Percentiles rank a stretch among this genome's conserved stretches.
phyloP scores from a whole-genome alignment of 2,329 filamentous ascomycete species.

The Fusarium clavum region DNA sequence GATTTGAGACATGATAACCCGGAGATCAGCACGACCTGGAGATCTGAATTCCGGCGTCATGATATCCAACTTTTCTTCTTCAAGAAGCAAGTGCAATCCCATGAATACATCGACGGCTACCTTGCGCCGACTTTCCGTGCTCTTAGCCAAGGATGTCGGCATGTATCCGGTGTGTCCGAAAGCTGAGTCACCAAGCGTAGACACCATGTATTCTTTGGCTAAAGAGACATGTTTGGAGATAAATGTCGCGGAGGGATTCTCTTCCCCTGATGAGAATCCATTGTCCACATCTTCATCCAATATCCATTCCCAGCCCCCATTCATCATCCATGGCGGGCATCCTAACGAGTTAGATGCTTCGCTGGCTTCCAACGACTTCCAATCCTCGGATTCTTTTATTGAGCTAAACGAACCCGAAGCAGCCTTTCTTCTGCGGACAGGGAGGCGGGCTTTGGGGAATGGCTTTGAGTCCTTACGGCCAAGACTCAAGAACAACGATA shows the following conservation, averaged over 20 bases:
- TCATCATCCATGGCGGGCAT: constrained; percentile 69
- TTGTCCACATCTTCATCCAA: constrained; percentile 64
- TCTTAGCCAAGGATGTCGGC: constrained; percentile 67
- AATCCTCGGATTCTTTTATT: constrained; percentile 56
- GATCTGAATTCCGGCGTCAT: constrained; percentile 59
- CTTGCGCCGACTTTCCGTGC: constrained; percentile 67
- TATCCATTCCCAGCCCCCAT: constrained; percentile 77
- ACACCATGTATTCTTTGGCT: constrained; percentile 73
- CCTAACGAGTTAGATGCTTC: constrained; percentile 62
- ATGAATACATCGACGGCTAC: constrained; percentile 76
- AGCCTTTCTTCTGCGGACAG: constrained; percentile 49
- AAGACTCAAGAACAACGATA: constrained; percentile 72
- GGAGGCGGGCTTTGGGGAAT: constrained; percentile 42
- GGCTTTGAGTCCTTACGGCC: constrained; percentile 53
- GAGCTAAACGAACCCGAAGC: constrained; percentile 53
- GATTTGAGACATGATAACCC: constrained; percentile 83
- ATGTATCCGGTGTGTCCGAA: constrained; percentile 70
- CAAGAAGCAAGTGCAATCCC: constrained; percentile 85
- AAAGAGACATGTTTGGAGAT: constrained; percentile 65
- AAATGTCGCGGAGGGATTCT: constrained; percentile 53
- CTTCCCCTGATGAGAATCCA: constrained; percentile 42
- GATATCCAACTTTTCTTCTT: constrained; percentile 87
- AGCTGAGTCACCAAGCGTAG: constrained; percentile 66
- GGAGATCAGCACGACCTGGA: constrained; percentile 64
- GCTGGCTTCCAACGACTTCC: constrained; percentile 60